Conservation (phyloP, 306 rosid species). For the Trifolium repens region DNA sequence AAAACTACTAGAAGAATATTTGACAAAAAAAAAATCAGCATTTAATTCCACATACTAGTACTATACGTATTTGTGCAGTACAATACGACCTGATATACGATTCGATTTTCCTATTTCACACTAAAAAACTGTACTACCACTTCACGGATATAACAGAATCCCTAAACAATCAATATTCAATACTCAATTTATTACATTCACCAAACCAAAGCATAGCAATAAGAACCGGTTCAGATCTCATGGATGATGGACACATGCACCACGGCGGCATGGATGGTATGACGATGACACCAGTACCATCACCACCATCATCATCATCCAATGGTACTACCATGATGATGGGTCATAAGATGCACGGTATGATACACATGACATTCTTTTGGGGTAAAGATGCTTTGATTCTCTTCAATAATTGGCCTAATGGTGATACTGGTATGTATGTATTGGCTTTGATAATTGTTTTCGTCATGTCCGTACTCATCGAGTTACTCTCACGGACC, state of each 20-base stretch:
- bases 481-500: conserved; percentile 61
- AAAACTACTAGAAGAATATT: too few species aligned
- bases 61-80: background rate
- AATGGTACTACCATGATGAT: conserved; percentile 3
- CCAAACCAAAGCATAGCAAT: background rate
- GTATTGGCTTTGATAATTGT: conserved; percentile 56
- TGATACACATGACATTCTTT: conserved; percentile 89
- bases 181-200: background rate
- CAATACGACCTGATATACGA: background rate
- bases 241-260: conserved; percentile 37
- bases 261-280: conserved; percentile 39
- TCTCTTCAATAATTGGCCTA: conserved; percentile 76
- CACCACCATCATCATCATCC: background rate
- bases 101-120: background rate
- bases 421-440: conserved; percentile 60
- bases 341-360: conserved; percentile 35
- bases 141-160: background rate
- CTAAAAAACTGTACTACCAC: background rate
- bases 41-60: background rate
- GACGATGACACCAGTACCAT: background rate
- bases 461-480: conserved; percentile 55
- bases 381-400: conserved; percentile 72
- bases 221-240: conserved; percentile 1
- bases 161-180: background rate
- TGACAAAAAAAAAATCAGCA: too few species aligned